These are phyloP conservation scores for Aspergillus sp. DNA, from an alignment of 2,329 filamentous ascomycete species.

Conservation along the genomic window DNA sequence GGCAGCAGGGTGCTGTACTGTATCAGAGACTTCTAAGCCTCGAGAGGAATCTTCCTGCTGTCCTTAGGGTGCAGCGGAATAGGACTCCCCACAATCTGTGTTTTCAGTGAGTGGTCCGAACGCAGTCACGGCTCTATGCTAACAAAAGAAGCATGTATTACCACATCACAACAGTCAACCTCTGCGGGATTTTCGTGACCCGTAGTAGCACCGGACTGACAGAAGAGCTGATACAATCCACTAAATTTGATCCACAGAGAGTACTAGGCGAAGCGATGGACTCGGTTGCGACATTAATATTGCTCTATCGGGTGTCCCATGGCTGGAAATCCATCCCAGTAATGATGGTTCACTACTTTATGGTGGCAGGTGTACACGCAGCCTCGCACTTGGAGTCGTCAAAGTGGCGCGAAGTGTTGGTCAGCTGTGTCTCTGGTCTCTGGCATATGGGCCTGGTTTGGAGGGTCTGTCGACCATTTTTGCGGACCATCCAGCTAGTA, in stretches of 20 bases:
- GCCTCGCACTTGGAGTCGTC: slow-evolving; percentile 5
- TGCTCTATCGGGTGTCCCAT: slow-evolving; percentile 4
- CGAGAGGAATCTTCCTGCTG: neutral
- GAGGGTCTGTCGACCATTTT: neutral
- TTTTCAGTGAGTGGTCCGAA: neutral
- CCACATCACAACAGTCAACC: slow-evolving; percentile 4
- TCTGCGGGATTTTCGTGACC: neutral
- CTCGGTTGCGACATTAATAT: neutral
- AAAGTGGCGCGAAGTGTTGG: slow-evolving; percentile 7
- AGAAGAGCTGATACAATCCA: neutral
- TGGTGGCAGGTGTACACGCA: neutral
- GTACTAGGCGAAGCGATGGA: neutral
- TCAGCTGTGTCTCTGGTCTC: slow-evolving; percentile 7
- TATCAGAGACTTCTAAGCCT: neutral
- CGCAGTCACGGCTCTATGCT: neutral
- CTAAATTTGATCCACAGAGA: neutral
- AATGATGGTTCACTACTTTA: slow-evolving; percentile 7
- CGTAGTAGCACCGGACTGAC: neutral
- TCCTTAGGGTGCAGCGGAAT: neutral
- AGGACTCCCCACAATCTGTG: slow-evolving; percentile 3
- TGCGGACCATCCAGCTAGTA: slow-evolving; percentile 5
- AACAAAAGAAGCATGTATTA: slow-evolving; percentile 1
- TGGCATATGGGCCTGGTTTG: slow-evolving; percentile 7
- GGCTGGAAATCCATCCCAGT: slow-evolving; percentile 2
- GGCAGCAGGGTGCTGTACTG: slow-evolving; percentile 1